These are phyloP conservation scores for Phoma sp. DNA, from an alignment of 2,329 filamentous ascomycete genomes.

Conservation along the genomic window DNA sequence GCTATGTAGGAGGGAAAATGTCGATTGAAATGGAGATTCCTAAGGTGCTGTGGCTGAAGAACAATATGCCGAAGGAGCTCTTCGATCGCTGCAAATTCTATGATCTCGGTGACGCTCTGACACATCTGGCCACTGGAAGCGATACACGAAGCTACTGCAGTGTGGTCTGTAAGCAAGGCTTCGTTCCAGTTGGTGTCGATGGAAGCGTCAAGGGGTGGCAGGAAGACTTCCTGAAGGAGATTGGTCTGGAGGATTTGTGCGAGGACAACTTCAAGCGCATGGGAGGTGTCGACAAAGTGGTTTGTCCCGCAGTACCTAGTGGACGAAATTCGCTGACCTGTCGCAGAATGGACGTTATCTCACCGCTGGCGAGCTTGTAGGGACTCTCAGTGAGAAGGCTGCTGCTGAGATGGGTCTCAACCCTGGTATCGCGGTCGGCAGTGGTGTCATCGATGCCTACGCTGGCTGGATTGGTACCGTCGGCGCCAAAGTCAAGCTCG, in stretches of 20 bases:
- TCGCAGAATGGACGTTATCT: constrained; percentile 92
- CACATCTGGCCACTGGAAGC: constrained; percentile 89
- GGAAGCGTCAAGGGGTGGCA: constrained; percentile 98
- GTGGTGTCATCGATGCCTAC: constrained; percentile 97
- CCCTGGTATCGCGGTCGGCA: constrained; percentile 88
- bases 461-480: constrained; percentile 99
- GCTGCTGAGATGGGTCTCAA: constrained; percentile 83
- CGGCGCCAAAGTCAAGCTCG: constrained; percentile 88
- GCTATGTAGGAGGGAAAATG: constrained; percentile 98
- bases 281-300: constrained; percentile 93
- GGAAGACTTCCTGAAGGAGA: constrained; percentile 85
- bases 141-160: constrained; percentile 95
- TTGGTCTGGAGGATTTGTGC: constrained; percentile 83
- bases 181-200: constrained; percentile 94
- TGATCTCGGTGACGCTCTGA: constrained; percentile 89
- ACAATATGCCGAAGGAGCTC: constrained; percentile 90
- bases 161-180: constrained; percentile 96
- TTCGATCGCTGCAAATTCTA: constrained; percentile 97
- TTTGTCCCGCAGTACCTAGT: constrained; percentile 60
- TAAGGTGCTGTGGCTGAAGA: constrained; percentile 98
- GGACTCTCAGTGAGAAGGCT: constrained; percentile 81
- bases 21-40: constrained; percentile 99
- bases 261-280: constrained; percentile 90
- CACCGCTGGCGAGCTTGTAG: constrained; percentile 90
- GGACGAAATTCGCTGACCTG: constrained; percentile 34